Conservation (phyloP, 139 green algal genomes). For the Gonium pectorale region DNA sequence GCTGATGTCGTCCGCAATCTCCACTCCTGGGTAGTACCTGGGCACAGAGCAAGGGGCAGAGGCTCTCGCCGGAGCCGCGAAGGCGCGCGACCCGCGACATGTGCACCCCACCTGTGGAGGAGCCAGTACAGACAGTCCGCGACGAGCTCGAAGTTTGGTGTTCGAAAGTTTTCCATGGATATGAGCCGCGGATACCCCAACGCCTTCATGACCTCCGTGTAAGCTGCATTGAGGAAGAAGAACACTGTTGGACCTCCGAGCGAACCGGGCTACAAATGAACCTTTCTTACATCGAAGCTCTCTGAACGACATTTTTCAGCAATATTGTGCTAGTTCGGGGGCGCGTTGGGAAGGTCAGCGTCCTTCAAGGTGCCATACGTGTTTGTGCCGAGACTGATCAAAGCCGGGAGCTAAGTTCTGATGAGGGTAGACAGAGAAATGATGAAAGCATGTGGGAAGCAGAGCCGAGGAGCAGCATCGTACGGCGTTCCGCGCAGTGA, state of each 20-base stretch:
- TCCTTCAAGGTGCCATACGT: no score
- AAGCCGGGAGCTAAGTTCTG: no score
- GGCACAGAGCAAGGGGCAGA: neutral
- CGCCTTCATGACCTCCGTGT: conserved; percentile 80
- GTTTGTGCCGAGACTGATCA: no score
- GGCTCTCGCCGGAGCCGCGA: neutral
- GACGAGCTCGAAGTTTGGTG: conserved; percentile 89
- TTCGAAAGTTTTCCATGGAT: conserved; percentile 83
- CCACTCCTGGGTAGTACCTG: conserved; percentile 70
- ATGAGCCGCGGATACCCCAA: conserved; percentile 82
- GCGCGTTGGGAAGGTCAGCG: no score
- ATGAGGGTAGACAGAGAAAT: no score
- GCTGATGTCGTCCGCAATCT: conserved; percentile 81
- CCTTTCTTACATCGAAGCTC: conserved; percentile 66
- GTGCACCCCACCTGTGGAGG: conserved; percentile 66
- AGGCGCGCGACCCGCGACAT: neutral
- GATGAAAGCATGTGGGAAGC: no score
- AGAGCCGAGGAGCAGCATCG: no score
- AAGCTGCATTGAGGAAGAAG: conserved; percentile 63
- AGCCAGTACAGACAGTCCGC: conserved; percentile 89
- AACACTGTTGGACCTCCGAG: no score
- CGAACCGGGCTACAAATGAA: neutral
- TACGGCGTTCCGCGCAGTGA: no score
- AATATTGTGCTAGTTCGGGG: no score
- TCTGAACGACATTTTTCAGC: conserved; percentile 64